These are phyloP conservation scores for Sporothrix pallida DNA, from an alignment of 2,329 filamentous ascomycete genomes.

Conservation along the genomic window DNA sequence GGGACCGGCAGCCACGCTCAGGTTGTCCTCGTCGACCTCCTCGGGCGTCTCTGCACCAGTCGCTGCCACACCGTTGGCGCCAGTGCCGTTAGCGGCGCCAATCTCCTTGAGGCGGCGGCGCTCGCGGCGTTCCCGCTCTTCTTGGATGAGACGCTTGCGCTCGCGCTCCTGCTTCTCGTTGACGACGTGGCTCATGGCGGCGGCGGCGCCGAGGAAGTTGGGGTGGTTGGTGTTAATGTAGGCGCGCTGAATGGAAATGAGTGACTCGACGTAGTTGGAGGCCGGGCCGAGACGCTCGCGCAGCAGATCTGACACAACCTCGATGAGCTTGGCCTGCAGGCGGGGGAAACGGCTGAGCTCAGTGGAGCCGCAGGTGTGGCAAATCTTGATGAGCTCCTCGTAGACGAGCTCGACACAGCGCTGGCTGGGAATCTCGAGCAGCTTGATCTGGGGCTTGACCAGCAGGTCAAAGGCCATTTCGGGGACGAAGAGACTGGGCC, in stretches of 20 bases:
- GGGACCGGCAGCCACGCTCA: slow-evolving; percentile 60
- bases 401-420: slow-evolving; percentile 98
- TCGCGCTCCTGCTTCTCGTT: slow-evolving; percentile 94
- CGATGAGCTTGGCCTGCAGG: slow-evolving; percentile 94
- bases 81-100: slow-evolving; percentile 68
- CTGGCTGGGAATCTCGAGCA: slow-evolving; percentile 92
- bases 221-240: slow-evolving; percentile 99
- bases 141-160: slow-evolving; percentile 76
- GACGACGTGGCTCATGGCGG: slow-evolving; percentile 96
- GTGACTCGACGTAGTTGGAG: slow-evolving; percentile 89
- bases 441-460: slow-evolving; percentile 97
- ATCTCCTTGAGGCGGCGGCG: slow-evolving; percentile 82
- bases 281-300: slow-evolving; percentile 89
- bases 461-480: slow-evolving; percentile 97
- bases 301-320: slow-evolving; percentile 94
- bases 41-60: slow-evolving; percentile 51
- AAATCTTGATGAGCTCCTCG: slow-evolving; percentile 98
- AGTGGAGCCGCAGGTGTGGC: slow-evolving; percentile 95
- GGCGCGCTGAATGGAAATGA: slow-evolving; percentile 95
- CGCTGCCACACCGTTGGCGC: slow-evolving; percentile 65
- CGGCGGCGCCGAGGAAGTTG: slow-evolving; percentile 95
- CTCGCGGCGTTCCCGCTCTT: slow-evolving; percentile 86
- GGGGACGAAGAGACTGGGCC: slow-evolving; percentile 94
- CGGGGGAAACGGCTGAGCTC: slow-evolving; percentile 91
- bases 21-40: slow-evolving; percentile 69